Conservation (phyloP, 2,329 filamentous ascomycete species). For the Knoxdaviesia capensis region DNA sequence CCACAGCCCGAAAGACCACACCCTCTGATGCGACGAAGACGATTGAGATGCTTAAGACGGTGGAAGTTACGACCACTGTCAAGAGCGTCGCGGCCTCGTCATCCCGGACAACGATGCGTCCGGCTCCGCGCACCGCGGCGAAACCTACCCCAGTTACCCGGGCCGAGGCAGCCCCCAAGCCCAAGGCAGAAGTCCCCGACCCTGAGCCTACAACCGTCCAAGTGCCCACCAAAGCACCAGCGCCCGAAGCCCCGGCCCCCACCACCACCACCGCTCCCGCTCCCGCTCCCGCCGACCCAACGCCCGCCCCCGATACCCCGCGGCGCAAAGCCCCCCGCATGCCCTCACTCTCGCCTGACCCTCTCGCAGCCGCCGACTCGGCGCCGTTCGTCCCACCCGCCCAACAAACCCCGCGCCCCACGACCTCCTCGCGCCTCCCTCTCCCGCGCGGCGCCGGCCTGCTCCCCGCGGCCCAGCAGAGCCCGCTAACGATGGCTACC, state of each 20-base stretch:
- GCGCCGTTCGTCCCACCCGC: background rate
- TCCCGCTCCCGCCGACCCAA: conserved; percentile 5
- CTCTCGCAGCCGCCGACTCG: conserved; percentile 2
- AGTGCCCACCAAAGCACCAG: background rate
- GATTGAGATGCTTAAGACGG: too few species aligned
- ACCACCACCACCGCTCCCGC: conserved; percentile 7
- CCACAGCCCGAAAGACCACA: too few species aligned
- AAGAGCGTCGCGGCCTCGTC: too few species aligned
- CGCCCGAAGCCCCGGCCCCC: background rate
- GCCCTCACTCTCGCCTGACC: conserved; percentile 6
- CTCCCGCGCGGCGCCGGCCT: conserved; percentile 14
- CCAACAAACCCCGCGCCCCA: conserved; percentile 6
- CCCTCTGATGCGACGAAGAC: too few species aligned
- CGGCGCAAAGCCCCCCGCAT: conserved; percentile 3
- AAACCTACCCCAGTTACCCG: conserved; percentile 1
- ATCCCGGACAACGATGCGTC: too few species aligned
- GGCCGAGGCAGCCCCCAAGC: background rate
- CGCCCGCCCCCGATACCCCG: conserved; percentile 2
- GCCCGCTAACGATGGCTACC: conserved; percentile 37
- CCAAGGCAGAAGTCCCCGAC: background rate
- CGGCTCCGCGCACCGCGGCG: background rate
- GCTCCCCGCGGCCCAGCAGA: conserved; percentile 24
- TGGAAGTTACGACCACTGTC: too few species aligned
- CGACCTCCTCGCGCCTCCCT: conserved; percentile 12
- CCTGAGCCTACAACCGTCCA: background rate